Percentiles rank a stretch among this genome's conserved stretches.
These are phyloP conservation scores for Aureobasidium namibiae DNA, from an alignment of 2,329 filamentous ascomycete genomes.

Conservation along the genomic window DNA sequence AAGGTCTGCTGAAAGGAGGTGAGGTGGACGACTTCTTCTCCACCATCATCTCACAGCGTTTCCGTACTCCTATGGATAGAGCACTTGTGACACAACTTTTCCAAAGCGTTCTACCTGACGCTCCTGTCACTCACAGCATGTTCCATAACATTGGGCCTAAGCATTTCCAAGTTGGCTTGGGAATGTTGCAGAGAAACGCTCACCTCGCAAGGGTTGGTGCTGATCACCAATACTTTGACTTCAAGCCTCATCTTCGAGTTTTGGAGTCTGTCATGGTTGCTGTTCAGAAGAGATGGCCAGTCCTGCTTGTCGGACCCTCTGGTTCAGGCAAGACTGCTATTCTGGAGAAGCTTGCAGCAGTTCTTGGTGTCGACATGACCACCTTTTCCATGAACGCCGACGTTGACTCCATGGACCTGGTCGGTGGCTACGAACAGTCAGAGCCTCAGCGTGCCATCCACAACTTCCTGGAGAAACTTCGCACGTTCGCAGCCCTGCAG, in stretches of 20 bases:
- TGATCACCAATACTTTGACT: slow-evolving; percentile 1
- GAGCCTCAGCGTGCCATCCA: slow-evolving; percentile 70
- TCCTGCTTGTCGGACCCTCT: slow-evolving; percentile 77
- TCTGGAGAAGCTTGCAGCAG: slow-evolving; percentile 69
- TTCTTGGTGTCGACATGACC: slow-evolving; percentile 66
- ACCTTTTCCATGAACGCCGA: slow-evolving; percentile 89
- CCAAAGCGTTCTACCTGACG: slow-evolving; percentile 50
- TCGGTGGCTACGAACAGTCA: slow-evolving; percentile 92
- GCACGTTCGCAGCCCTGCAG: not conserved
- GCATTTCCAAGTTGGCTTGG: slow-evolving; percentile 72
- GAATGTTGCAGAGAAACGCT: slow-evolving; percentile 54
- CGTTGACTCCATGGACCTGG: slow-evolving; percentile 92
- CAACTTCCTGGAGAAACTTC: slow-evolving; percentile 46
- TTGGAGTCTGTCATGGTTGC: slow-evolving; percentile 84
- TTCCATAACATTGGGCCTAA: slow-evolving; percentile 61
- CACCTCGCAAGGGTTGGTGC: not conserved
- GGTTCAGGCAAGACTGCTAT: slow-evolving; percentile 81
- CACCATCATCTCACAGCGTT: slow-evolving; percentile 78
- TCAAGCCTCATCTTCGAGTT: slow-evolving; percentile 51
- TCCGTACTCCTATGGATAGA: slow-evolving; percentile 65
- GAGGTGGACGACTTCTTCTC: slow-evolving; percentile 66
- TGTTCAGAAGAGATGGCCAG: slow-evolving; percentile 77
- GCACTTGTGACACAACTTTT: slow-evolving; percentile 59
- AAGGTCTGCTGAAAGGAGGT: slow-evolving; percentile 54
- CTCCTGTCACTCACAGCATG: slow-evolving; percentile 42